Percentiles rank a stretch among this genome's conserved stretches.
Evolutionary conservation across 139 green algal species (phyloP).

Genomic region (Coccomyxa sp.): DNA sequence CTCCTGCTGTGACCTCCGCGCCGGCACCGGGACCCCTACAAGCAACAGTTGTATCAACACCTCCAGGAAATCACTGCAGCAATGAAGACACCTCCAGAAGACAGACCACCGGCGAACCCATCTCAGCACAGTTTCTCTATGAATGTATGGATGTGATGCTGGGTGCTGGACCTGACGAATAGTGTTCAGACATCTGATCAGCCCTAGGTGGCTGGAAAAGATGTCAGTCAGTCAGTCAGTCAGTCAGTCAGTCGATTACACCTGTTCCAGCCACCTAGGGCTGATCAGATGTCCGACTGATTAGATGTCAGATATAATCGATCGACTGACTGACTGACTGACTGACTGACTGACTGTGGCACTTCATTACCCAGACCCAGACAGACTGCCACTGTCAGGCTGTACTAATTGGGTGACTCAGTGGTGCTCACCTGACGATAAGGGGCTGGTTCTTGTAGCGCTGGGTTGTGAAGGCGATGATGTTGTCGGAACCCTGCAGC

Average conservation of each 20-base stretch:
- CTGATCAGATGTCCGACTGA: no score
- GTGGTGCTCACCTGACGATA: slow-evolving; percentile 58
- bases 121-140: background rate
- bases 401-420: background rate
- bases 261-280: no score
- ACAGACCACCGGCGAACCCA: background rate
- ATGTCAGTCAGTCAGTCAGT: no score
- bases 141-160: background rate
- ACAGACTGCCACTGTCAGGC: background rate
- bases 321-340: background rate
- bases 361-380: background rate
- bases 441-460: slow-evolving; percentile 80
- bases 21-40: slow-evolving; percentile 84
- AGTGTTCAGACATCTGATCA: background rate
- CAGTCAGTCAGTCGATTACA: no score
- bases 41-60: background rate
- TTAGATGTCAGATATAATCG: background rate
- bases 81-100: background rate
- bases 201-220: background rate
- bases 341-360: no score
- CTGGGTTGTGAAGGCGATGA: slow-evolving; percentile 86
- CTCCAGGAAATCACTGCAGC: background rate
- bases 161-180: background rate
- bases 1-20: slow-evolving; percentile 92
- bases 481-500: slow-evolving; percentile 84